Evolutionary conservation across 2,329 filamentous ascomycete species (phyloP).

Genomic region (Orbilia blumenaviensis): DNA sequence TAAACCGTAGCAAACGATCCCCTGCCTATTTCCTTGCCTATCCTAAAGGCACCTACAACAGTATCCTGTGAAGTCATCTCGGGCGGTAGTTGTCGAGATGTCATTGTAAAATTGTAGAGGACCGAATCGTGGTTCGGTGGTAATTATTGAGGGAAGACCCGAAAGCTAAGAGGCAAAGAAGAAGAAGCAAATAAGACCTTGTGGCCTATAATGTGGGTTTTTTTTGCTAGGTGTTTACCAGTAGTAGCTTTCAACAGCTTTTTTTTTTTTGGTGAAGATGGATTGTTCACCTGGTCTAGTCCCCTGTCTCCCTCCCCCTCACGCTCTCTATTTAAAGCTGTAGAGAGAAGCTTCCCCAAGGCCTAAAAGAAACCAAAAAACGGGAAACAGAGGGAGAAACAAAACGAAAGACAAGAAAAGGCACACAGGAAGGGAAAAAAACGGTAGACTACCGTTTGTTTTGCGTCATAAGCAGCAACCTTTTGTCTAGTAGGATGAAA

Average conservation of each 20-base stretch:
- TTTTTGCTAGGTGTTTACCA: constrained; percentile 16
- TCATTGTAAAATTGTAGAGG: constrained; percentile 15
- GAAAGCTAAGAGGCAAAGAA: constrained; percentile 12
- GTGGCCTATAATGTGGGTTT: not conserved
- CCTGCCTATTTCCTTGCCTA: constrained; percentile 90
- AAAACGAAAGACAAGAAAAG: constrained; percentile 18
- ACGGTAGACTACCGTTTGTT: constrained; percentile 36
- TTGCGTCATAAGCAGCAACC: constrained; percentile 49
- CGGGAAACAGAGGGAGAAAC: constrained; percentile 11
- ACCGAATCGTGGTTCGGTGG: not conserved
- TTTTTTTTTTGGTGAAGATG: constrained; percentile 20
- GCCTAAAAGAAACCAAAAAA: constrained; percentile 10
- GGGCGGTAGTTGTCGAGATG: constrained; percentile 48
- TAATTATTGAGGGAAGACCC: not conserved
- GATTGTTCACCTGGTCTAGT: constrained; percentile 13
- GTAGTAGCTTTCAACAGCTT: constrained; percentile 16
- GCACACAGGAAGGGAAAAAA: constrained; percentile 9
- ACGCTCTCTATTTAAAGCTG: constrained; percentile 28
- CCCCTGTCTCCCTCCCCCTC: constrained; percentile 35
- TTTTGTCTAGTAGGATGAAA: constrained; percentile 7
- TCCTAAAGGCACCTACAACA: constrained; percentile 68
- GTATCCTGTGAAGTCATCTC: constrained; percentile 52
- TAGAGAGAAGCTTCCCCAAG: constrained; percentile 14
- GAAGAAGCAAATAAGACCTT: constrained; percentile 6
- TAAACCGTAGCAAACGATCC: constrained; percentile 98